Evolutionary conservation across 2,329 filamentous ascomycete genomes (phyloP).

Genomic region (Ophiostoma triangulosporum): DNA sequence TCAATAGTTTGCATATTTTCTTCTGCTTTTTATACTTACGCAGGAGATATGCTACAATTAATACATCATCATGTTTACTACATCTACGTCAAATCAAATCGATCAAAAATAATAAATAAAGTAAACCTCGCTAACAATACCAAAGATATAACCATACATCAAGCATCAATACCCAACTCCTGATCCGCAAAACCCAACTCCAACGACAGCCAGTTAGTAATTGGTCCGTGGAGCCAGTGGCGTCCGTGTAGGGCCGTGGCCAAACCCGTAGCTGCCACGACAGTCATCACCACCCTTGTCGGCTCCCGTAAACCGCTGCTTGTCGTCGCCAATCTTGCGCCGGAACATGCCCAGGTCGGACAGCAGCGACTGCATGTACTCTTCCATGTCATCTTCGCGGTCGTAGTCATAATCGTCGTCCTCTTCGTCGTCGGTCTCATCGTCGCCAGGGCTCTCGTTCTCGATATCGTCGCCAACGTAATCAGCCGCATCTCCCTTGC

Average conservation of each 20-base stretch:
- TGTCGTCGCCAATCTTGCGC: constrained; percentile 75
- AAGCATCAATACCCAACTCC: neutral
- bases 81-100: neutral
- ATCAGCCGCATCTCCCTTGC: neutral
- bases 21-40: too few relatives aligned
- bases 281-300: constrained; percentile 21
- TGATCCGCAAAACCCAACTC: neutral
- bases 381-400: constrained; percentile 55
- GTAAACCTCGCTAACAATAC: neutral
- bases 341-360: constrained; percentile 69
- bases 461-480: constrained; percentile 16
- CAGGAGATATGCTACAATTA: too few relatives aligned
- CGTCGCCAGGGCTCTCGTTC: constrained; percentile 12
- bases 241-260: constrained; percentile 18
- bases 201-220: neutral
- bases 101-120: neutral
- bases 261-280: constrained; percentile 15
- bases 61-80: too few relatives aligned
- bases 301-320: constrained; percentile 56
- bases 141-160: neutral
- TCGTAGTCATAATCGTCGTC: constrained; percentile 31
- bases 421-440: constrained; percentile 32
- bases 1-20: too few relatives aligned
- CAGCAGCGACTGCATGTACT: constrained; percentile 73
- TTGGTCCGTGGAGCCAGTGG: neutral